Evolutionary conservation across 768 basidiomycete species (phyloP).

Genomic region (Mycena haematopus): DNA sequence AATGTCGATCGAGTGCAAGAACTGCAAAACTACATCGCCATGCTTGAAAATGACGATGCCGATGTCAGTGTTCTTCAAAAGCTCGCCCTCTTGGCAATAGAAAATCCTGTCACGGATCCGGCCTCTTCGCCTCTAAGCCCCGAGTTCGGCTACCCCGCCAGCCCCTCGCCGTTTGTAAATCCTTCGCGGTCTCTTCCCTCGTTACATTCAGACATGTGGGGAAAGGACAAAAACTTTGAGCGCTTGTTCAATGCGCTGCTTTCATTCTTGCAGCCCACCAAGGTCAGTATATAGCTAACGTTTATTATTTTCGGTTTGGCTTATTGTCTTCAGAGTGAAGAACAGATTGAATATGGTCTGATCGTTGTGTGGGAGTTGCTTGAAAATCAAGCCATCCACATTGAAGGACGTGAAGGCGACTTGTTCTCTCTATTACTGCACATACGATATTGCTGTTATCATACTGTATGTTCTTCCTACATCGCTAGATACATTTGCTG

Average conservation of each 20-base stretch:
- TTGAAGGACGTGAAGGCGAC: constrained; percentile 83
- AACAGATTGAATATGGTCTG: constrained; percentile 77
- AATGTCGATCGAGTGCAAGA: constrained; percentile 52
- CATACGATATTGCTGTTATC: constrained; percentile 74
- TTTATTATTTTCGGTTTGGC: constrained; percentile 18
- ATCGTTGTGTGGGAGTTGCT: constrained; percentile 87
- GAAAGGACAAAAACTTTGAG: constrained; percentile 72
- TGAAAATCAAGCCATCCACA: constrained; percentile 69
- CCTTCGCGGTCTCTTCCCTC: constrained; percentile 49
- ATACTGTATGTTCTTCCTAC: constrained; percentile 56
- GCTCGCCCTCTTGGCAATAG: constrained; percentile 66
- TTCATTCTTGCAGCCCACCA: constrained; percentile 63
- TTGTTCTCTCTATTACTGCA: constrained; percentile 74
- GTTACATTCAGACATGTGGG: constrained; percentile 71
- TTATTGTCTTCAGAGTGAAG: constrained; percentile 54
- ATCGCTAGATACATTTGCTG: constrained; percentile 11
- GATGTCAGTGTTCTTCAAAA: constrained; percentile 66
- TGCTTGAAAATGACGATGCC: constrained; percentile 59
- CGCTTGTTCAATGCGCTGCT: constrained; percentile 70
- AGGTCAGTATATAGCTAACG: constrained; percentile 50
- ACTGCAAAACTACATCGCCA: constrained; percentile 57
- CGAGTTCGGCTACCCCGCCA: constrained; percentile 54
- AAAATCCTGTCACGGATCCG: constrained; percentile 60
- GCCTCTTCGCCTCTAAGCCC: constrained; percentile 65
- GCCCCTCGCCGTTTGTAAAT: constrained; percentile 61